phyloP scores from a whole-genome alignment of 768 basidiomycete genomes.

The Termitomyces sp. region DNA sequence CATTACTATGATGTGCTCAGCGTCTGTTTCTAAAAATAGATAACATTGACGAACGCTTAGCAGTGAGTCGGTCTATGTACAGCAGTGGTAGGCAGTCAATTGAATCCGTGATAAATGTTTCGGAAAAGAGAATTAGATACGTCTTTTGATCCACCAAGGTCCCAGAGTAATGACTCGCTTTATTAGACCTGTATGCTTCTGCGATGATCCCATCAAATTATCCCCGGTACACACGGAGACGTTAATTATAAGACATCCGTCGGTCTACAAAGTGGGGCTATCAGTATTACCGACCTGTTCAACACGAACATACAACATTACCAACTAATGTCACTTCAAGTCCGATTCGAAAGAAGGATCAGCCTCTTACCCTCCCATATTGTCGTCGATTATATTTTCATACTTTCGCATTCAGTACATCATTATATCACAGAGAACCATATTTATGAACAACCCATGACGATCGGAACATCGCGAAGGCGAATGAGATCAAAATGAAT shows the following conservation, averaged over 20 bases:
- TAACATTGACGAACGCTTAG: not conserved
- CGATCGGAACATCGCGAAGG: not conserved
- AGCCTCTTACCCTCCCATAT: too few species aligned
- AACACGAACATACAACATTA: not conserved
- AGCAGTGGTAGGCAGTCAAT: constrained; percentile 37
- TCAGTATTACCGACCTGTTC: not conserved
- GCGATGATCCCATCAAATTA: not conserved
- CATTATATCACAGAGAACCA: too few species aligned
- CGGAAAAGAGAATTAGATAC: not conserved
- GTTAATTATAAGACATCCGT: not conserved
- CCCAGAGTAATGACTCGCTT: constrained; percentile 18
- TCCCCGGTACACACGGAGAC: constrained; percentile 37
- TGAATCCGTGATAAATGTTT: constrained; percentile 17
- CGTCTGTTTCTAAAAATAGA: not conserved
- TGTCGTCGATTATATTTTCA: not conserved
- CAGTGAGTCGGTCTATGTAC: constrained; percentile 9
- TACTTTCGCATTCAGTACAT: not conserved
- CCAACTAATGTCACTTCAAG: not conserved
- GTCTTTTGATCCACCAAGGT: constrained; percentile 14
- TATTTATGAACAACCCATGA: not conserved
- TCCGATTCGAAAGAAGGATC: not conserved
- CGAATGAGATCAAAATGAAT: not conserved
- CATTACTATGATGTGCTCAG: too few species aligned
- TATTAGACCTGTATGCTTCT: not conserved
- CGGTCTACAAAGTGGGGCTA: not conserved